phyloP scores from a whole-genome alignment of 768 basidiomycete genomes.

The Kwoniella pini region DNA sequence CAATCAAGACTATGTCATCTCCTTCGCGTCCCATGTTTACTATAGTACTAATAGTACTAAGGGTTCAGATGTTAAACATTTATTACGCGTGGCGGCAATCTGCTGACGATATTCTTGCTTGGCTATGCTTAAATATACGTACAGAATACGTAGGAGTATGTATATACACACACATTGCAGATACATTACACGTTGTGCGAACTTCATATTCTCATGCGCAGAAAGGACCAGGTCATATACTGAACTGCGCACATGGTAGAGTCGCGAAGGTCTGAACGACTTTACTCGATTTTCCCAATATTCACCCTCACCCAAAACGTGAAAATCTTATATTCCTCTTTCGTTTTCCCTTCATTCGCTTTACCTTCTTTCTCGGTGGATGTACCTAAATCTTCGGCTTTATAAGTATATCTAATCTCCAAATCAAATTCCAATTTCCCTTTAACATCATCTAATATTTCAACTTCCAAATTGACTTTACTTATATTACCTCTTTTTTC shows the following conservation, averaged over 20 bases:
- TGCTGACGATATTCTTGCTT: no score
- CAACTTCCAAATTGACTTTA: slow-evolving; percentile 86
- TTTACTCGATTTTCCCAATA: slow-evolving; percentile 23
- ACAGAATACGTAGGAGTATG: not conserved
- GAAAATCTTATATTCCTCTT: slow-evolving; percentile 51
- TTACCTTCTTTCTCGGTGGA: slow-evolving; percentile 9
- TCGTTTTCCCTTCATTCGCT: slow-evolving; percentile 16
- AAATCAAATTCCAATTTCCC: slow-evolving; percentile 76
- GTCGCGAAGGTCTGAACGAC: no score
- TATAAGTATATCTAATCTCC: slow-evolving; percentile 90
- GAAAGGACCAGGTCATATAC: no score
- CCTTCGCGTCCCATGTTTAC: no score
- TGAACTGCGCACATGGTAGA: no score
- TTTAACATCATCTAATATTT: slow-evolving; percentile 74
- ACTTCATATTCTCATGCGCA: no score
- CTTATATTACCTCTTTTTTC: slow-evolving; percentile 90
- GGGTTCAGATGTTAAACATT: no score
- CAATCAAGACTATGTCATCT: no score
- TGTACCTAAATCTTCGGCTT: slow-evolving; percentile 68
- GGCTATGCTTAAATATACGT: no score
- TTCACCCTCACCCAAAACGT: slow-evolving; percentile 46
- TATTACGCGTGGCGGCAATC: no score
- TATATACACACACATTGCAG: not conserved
- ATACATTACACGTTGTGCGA: no score
- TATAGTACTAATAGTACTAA: no score